These are phyloP conservation scores for Dactylonectria macrodidyma DNA, from an alignment of 2,329 filamentous ascomycete species.

Conservation along the genomic window DNA sequence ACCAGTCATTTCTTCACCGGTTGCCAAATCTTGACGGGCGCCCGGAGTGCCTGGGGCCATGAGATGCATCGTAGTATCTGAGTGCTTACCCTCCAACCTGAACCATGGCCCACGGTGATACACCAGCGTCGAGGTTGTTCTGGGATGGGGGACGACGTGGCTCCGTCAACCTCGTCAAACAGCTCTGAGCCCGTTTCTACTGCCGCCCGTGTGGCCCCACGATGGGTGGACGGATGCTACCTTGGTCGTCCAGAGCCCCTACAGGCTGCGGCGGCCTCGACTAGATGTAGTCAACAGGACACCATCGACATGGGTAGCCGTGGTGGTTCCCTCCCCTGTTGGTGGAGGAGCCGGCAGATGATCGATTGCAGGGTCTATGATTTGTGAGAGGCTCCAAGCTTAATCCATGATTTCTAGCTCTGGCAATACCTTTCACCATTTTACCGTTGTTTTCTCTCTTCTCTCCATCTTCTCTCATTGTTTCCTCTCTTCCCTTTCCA, in stretches of 20 bases:
- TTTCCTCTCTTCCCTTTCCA: conserved; percentile 1
- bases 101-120: conserved; percentile 1
- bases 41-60: conserved; percentile 20
- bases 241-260: not conserved
- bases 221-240: conserved; percentile 10
- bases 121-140: conserved; percentile 6
- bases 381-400: not conserved
- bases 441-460: conserved; percentile 18
- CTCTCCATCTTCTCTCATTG: not conserved
- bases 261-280: not conserved
- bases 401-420: conserved; percentile 5
- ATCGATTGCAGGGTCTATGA: conserved; percentile 8
- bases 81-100: conserved; percentile 17
- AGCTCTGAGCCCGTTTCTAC: not conserved
- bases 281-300: not conserved
- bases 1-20: conserved; percentile 28
- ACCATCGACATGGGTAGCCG: not conserved
- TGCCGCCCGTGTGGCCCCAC: not conserved
- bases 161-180: not conserved
- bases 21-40: conserved; percentile 21
- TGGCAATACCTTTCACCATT: conserved; percentile 5
- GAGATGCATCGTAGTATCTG: conserved; percentile 31
- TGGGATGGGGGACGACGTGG: conserved; percentile 9
- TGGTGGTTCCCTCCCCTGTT: conserved; percentile 1
- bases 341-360: conserved; percentile 23